These are phyloP conservation scores for Pleurotus giganteus DNA, from an alignment of 768 basidiomycete species.

Conservation along the genomic window DNA sequence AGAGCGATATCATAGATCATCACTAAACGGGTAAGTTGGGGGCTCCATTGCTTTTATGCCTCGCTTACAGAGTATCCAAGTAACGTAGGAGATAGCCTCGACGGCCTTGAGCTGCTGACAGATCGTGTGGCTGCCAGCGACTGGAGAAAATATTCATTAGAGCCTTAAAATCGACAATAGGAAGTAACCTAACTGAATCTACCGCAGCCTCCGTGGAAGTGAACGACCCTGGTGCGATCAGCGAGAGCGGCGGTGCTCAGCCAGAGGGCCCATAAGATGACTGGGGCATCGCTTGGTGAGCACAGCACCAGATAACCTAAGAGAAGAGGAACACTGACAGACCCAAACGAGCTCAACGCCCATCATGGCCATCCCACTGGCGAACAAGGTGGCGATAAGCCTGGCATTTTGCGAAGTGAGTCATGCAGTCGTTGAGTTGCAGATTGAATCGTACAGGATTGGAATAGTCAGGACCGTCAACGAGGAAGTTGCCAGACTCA, in stretches of 20 bases:
- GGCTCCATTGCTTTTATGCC: neutral
- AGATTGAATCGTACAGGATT: slow-evolving; percentile 3
- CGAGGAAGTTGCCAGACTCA: slow-evolving; percentile 12
- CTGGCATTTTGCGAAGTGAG: slow-evolving; percentile 2
- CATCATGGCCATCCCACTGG: slow-evolving; percentile 14
- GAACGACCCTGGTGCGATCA: neutral
- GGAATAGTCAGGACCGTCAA: slow-evolving; percentile 11
- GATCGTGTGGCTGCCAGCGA: neutral
- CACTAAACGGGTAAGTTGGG: neutral
- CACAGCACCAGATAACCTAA: too few species aligned
- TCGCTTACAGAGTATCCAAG: neutral
- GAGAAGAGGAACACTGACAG: slow-evolving; percentile 6
- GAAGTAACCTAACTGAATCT: neutral
- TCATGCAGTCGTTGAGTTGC: neutral
- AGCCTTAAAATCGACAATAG: too few species aligned
- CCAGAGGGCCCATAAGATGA: slow-evolving; percentile 14
- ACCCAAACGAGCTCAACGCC: slow-evolving; percentile 12
- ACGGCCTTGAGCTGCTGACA: neutral
- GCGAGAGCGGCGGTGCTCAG: slow-evolving; percentile 12
- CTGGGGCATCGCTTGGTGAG: neutral
- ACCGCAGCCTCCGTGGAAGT: slow-evolving; percentile 14
- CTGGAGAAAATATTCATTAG: neutral
- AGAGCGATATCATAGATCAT: neutral
- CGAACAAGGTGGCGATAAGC: slow-evolving; percentile 12
- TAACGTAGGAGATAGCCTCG: neutral